Evolutionary conservation across 441 rosid species (phyloP), one percentile per base, ranked within the genome.

Genomic region (Pelargonium australe): DNA sequence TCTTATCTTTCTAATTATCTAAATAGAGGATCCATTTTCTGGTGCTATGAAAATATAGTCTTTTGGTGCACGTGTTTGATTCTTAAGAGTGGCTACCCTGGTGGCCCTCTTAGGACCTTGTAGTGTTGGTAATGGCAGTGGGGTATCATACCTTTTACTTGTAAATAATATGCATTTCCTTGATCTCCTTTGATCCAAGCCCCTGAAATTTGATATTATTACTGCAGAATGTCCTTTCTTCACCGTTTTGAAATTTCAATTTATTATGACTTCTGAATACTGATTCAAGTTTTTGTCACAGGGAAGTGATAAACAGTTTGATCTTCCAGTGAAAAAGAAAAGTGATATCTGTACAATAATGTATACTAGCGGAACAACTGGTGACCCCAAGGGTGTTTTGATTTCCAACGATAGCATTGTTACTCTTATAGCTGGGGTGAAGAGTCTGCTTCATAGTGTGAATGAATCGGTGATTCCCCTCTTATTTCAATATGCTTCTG

Each of bases 341-440:
- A 81, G 77, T 49, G 97, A 92, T 70, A 90, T 95, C 63, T 92
- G 97, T 79, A 95, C 98, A 63, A 31, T 92, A 49, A 95, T 92
- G 99, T 95, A 95, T 73, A 95, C 99, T 5, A 92, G 99, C 8
- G 99, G 99, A 73, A 95, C 99, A 67, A 92, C 99, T 67, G 98
- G 97, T 75, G 96, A 95, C 72, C 99, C 99, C n/a, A 95, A 90
- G 77, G 99, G 99, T 78, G 98, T 95, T 31, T 4, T 95, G 84
- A 79, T 95, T 76, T 95, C 99, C 73, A 95, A 95, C 72, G 91
- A 89, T 5, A 87, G 83, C 81, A 92, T 95, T 72, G 87, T 95
- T 73, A 76, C 88, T 65, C 75, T 90, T 63, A 75, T 90, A 72
- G 86, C 89, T 31, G 98, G 98, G 37, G 95, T 92, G 47, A 84